A percentile compares a stretch with the other conserved stretches of the same genome.
Conservation (phyloP, 495 filamentous ascomycete species). For the Aspergillus kassunensis region DNA sequence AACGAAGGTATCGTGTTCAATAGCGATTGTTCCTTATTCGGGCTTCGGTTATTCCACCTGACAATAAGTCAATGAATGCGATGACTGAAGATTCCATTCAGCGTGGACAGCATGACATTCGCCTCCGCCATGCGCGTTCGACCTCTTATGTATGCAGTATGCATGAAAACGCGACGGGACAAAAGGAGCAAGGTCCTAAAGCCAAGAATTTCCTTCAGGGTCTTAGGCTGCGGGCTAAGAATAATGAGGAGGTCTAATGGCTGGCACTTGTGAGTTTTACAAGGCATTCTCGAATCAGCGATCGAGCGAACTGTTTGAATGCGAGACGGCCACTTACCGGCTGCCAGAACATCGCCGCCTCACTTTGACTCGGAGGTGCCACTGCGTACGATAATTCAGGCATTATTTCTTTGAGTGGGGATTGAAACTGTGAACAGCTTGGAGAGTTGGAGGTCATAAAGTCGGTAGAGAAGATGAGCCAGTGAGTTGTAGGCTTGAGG, state of each 20-base stretch:
- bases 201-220: conserved; percentile 2
- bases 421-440: background rate
- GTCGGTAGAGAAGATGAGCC: background rate
- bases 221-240: background rate
- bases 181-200: background rate
- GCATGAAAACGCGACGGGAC: background rate
- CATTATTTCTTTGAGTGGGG: background rate
- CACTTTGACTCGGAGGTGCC: conserved; percentile 19
- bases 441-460: background rate
- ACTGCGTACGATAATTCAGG: background rate
- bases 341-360: conserved; percentile 24
- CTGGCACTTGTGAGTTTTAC: background rate
- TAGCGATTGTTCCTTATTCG: background rate
- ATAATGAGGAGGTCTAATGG: background rate
- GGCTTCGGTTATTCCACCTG: background rate
- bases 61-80: background rate
- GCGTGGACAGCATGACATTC: background rate
- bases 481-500: background rate
- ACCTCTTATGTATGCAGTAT: background rate
- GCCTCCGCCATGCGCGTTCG: background rate
- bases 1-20: background rate
- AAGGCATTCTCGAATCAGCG: background rate
- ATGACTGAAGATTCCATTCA: background rate
- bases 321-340: conserved; percentile 17
- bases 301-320: conserved; percentile 2